These are phyloP conservation scores for Begonia masoniana DNA, from an alignment of 306 rosid genomes.

Conservation along the genomic window DNA sequence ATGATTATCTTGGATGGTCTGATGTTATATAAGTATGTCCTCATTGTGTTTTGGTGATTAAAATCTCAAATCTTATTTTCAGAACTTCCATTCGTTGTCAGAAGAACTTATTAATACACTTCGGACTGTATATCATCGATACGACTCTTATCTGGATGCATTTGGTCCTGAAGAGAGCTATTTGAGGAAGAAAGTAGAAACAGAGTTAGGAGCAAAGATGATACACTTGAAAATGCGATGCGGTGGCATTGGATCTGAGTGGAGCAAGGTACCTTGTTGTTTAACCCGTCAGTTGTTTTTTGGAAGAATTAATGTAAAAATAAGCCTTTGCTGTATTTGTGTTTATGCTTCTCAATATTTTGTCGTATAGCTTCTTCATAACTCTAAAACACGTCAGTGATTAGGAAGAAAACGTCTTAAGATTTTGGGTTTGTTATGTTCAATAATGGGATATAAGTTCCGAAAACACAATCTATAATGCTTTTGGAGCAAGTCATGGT, in stretches of 20 bases:
- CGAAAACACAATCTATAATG: too few relatives aligned
- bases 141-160: slow-evolving; percentile 64
- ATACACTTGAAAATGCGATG: slow-evolving; percentile 89
- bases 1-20: neutral
- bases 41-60: slow-evolving; percentile 4
- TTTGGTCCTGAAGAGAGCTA: slow-evolving; percentile 72
- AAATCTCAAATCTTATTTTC: slow-evolving; percentile 11
- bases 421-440: too few relatives aligned
- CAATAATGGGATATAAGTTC: too few relatives aligned
- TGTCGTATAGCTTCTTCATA: too few relatives aligned
- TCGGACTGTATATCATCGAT: slow-evolving; percentile 42
- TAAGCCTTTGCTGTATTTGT: too few relatives aligned
- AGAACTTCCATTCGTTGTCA: slow-evolving; percentile 63
- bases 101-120: slow-evolving; percentile 47
- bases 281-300: too few relatives aligned
- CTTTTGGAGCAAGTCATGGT: too few relatives aligned
- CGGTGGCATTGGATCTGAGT: slow-evolving; percentile 63
- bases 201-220: slow-evolving; percentile 77
- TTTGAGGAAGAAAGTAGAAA: slow-evolving; percentile 88
- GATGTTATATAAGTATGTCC: too few relatives aligned
- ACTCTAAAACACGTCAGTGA: too few relatives aligned
- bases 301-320: too few relatives aligned
- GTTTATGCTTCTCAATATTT: too few relatives aligned
- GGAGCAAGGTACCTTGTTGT: slow-evolving; percentile 99
- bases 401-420: too few relatives aligned